These are phyloP conservation scores for Aspergillus niger DNA, from an alignment of 2,329 filamentous ascomycete genomes.

Conservation along the genomic window DNA sequence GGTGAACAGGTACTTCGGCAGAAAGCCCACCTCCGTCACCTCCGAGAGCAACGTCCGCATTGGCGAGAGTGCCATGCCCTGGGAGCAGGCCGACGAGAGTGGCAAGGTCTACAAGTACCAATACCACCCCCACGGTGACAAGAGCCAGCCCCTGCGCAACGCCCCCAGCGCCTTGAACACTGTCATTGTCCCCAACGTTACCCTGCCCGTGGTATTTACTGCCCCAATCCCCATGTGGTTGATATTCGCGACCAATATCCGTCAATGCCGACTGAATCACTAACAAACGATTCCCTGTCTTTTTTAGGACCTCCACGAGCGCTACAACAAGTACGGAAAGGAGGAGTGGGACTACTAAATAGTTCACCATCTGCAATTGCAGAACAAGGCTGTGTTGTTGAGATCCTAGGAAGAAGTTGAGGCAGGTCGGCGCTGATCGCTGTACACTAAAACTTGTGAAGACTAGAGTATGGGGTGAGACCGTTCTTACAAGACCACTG, in stretches of 20 bases:
- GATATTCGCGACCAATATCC: not conserved
- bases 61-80: constrained; percentile 80
- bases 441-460: constrained; percentile 39
- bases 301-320: constrained; percentile 80
- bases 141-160: constrained; percentile 73
- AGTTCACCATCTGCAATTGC: constrained; percentile 10
- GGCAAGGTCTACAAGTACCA: constrained; percentile 72
- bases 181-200: constrained; percentile 91
- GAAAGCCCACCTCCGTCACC: constrained; percentile 79
- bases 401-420: constrained; percentile 8
- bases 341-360: constrained; percentile 66
- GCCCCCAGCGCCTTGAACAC: constrained; percentile 94
- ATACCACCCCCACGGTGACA: constrained; percentile 85
- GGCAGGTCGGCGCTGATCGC: constrained; percentile 22
- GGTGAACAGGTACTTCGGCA: constrained; percentile 59
- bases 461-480: constrained; percentile 27
- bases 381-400: constrained; percentile 16
- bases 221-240: not conserved
- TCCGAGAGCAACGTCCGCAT: constrained; percentile 79
- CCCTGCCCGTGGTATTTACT: constrained; percentile 74
- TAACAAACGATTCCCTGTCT: not conserved
- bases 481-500: constrained; percentile 29
- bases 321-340: constrained; percentile 99
- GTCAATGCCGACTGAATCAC: not conserved
- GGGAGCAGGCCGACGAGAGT: constrained; percentile 68